A percentile compares a stretch with the other conserved stretches of the same genome.
Evolutionary conservation across 495 filamentous ascomycete species (phyloP).

Genomic region (Penicillium malachiteum): DNA sequence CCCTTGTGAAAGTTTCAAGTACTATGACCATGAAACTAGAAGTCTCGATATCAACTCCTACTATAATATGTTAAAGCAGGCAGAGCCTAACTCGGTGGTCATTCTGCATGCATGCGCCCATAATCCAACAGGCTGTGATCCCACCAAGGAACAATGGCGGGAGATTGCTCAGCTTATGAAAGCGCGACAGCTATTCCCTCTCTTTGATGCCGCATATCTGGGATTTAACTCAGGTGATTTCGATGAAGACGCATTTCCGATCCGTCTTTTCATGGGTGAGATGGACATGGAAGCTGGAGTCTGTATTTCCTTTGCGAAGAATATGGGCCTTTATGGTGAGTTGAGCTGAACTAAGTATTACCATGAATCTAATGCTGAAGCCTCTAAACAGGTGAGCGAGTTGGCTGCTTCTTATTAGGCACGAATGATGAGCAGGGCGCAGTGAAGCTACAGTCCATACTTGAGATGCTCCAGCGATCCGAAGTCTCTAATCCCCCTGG

Average conservation of each 20-base stretch:
- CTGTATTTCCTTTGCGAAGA: constrained; percentile 46
- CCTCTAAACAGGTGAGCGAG: constrained; percentile 25
- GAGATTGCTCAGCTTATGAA: constrained; percentile 34
- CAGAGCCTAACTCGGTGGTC: constrained; percentile 29
- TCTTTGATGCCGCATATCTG: constrained; percentile 48
- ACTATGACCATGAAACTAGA: constrained; percentile 23
- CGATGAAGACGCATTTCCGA: constrained; percentile 43
- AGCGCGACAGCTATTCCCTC: constrained; percentile 31
- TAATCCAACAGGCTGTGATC: constrained; percentile 48
- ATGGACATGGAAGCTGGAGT: constrained; percentile 29
- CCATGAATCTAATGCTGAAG: neutral
- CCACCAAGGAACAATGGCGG: constrained; percentile 40
- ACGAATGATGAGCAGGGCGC: constrained; percentile 15
- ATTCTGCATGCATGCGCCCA: constrained; percentile 49
- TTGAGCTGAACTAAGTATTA: neutral
- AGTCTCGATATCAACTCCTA: constrained; percentile 24
- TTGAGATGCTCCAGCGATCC: constrained; percentile 36
- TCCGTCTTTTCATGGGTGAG: constrained; percentile 37
- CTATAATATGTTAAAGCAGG: constrained; percentile 12
- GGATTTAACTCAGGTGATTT: constrained; percentile 43
- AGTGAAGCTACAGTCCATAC: constrained; percentile 24
- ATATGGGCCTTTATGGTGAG: constrained; percentile 48
- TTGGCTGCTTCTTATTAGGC: constrained; percentile 22
- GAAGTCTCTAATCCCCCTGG: constrained; percentile 42
- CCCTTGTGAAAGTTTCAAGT: constrained; percentile 21